Evolutionary conservation across 495 filamentous ascomycete species (phyloP).

Genomic region (Apodospora peruviana): DNA sequence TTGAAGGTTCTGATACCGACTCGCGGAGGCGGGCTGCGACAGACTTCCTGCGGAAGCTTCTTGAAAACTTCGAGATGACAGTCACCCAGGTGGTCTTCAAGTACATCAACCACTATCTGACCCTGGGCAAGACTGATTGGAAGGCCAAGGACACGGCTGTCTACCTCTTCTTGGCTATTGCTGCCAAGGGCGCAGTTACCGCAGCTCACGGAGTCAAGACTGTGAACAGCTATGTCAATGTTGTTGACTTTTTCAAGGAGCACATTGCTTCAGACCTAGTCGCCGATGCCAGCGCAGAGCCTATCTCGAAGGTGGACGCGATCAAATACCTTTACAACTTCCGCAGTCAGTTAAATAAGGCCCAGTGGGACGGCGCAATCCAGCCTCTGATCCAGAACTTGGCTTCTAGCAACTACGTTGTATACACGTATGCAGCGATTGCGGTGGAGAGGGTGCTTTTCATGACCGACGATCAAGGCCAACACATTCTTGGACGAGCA

Average conservation of each 20-base stretch:
- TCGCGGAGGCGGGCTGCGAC: constrained; percentile 87
- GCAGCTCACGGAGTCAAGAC: constrained; percentile 79
- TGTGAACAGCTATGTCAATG: constrained; percentile 77
- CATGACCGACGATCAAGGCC: constrained; percentile 63
- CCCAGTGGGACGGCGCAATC: constrained; percentile 83
- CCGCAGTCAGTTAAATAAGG: constrained; percentile 78
- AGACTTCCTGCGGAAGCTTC: constrained; percentile 82
- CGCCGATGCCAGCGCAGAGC: constrained; percentile 56
- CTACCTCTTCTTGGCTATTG: constrained; percentile 90
- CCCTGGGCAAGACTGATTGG: constrained; percentile 72
- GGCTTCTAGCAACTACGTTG: constrained; percentile 80
- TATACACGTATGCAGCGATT: constrained; percentile 95
- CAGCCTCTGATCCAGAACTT: constrained; percentile 87
- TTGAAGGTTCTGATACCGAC: constrained; percentile 94
- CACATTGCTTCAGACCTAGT: constrained; percentile 82
- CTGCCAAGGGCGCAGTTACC: constrained; percentile 82
- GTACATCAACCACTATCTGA: constrained; percentile 77
- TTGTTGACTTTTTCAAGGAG: constrained; percentile 87
- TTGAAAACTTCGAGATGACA: constrained; percentile 76
- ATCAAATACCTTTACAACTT: constrained; percentile 97
- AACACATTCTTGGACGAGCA: constrained; percentile 66
- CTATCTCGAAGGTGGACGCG: constrained; percentile 91
- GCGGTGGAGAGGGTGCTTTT: constrained; percentile 84
- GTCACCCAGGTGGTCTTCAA: constrained; percentile 76
- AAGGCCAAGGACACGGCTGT: constrained; percentile 95